These are phyloP conservation scores for Suhomyces bokatorum DNA, from an alignment of 1,139 yeast genomes.

Conservation along the genomic window DNA sequence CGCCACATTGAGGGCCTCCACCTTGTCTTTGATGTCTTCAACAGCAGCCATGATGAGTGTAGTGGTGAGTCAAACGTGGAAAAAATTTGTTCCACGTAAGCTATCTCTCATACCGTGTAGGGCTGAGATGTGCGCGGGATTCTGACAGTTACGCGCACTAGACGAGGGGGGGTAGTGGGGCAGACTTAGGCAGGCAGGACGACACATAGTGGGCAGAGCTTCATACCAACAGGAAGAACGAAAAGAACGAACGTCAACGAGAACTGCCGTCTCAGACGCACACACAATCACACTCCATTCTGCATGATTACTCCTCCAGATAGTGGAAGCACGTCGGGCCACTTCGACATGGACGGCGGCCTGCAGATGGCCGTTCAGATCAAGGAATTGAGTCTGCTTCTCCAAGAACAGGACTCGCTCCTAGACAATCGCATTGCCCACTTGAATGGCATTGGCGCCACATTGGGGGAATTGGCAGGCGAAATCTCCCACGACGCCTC, in stretches of 20 bases:
- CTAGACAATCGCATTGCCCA: constrained; percentile 12
- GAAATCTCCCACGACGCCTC: background rate
- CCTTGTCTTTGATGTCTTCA: constrained; percentile 46
- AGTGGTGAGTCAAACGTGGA: background rate
- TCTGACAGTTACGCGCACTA: constrained; percentile 4
- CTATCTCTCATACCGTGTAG: background rate
- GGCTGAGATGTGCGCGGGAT: constrained; percentile 4
- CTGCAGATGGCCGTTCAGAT: constrained; percentile 4
- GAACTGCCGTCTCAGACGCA: too few relatives aligned
- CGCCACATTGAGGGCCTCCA: constrained; percentile 49
- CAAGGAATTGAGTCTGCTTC: constrained; percentile 16
- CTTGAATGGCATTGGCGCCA: constrained; percentile 7
- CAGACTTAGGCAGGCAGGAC: too few relatives aligned
- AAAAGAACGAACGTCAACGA: too few relatives aligned
- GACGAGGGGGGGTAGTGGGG: background rate
- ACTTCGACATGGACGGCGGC: background rate
- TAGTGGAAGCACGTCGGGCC: background rate
- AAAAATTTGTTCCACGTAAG: constrained; percentile 6
- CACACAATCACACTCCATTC: too few relatives aligned
- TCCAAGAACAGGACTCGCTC: constrained; percentile 14
- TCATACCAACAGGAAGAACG: too few relatives aligned
- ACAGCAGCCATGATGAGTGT: constrained; percentile 15
- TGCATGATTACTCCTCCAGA: constrained; percentile 6
- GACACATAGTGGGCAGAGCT: too few relatives aligned
- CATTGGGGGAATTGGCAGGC: background rate